These are phyloP conservation scores for Diplodia scrobiculata DNA, from an alignment of 2,329 filamentous ascomycete genomes.

Conservation along the genomic window DNA sequence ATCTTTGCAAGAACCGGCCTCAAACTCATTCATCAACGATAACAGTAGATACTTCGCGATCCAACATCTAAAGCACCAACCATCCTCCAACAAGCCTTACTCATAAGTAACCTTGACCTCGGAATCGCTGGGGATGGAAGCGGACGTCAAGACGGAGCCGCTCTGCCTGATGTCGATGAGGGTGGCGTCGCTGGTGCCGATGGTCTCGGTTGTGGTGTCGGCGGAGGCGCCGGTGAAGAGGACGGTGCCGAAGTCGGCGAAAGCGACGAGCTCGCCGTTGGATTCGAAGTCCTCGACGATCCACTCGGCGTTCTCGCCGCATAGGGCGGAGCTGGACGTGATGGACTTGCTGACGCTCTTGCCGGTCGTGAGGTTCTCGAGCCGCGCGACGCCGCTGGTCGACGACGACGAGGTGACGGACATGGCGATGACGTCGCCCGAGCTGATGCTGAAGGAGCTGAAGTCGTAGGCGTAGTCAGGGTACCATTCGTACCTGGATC, in stretches of 20 bases:
- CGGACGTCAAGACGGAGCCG: constrained; percentile 29
- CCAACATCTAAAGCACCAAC: background rate
- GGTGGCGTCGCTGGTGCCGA: constrained; percentile 44
- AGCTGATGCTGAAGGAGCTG: constrained; percentile 42
- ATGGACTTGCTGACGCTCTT: constrained; percentile 57
- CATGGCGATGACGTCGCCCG: constrained; percentile 51
- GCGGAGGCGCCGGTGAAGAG: constrained; percentile 28
- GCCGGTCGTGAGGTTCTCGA: constrained; percentile 58
- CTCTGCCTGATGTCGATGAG: constrained; percentile 54
- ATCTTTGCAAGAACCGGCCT: background rate
- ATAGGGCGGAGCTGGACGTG: constrained; percentile 32
- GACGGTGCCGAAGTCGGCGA: constrained; percentile 30
- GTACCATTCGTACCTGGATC: constrained; percentile 42
- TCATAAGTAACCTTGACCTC: constrained; percentile 28
- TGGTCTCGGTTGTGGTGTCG: constrained; percentile 29
- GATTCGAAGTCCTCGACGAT: constrained; percentile 31
- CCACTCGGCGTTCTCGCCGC: constrained; percentile 32
- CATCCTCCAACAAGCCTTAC: background rate
- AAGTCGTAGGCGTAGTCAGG: constrained; percentile 61
- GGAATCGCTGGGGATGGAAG: constrained; percentile 2
- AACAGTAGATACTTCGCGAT: background rate
- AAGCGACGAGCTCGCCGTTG: constrained; percentile 25
- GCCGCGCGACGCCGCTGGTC: constrained; percentile 49
- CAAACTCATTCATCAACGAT: background rate
- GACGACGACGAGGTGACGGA: constrained; percentile 46